phyloP scores from a whole-genome alignment of 2,329 filamentous ascomycete species.

The Pleomassaria siparia region DNA sequence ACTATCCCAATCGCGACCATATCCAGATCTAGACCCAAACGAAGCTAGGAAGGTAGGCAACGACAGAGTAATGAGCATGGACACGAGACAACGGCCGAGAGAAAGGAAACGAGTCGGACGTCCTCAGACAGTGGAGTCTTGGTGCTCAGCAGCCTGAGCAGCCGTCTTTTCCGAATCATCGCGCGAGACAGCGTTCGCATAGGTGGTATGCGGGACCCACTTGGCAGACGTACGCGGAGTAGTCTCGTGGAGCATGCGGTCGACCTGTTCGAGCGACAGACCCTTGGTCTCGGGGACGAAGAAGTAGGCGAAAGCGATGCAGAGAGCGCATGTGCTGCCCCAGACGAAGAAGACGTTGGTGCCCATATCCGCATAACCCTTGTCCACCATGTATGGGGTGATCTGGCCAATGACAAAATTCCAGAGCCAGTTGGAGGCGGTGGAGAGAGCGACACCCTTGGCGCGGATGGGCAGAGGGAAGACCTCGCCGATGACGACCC shows the following conservation, averaged over 20 bases:
- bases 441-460: constrained; percentile 82
- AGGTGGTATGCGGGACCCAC: constrained; percentile 71
- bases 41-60: no score
- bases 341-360: constrained; percentile 58
- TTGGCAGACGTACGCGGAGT: constrained; percentile 71
- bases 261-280: constrained; percentile 75
- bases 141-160: neutral
- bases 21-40: no score
- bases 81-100: no score
- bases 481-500: constrained; percentile 81
- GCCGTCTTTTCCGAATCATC: constrained; percentile 7
- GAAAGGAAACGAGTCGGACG: no score
- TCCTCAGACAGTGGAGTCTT: no score
- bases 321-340: constrained; percentile 54
- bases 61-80: no score
- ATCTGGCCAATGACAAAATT: constrained; percentile 61
- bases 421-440: constrained; percentile 90
- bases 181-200: constrained; percentile 45
- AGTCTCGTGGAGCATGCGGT: constrained; percentile 83
- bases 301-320: constrained; percentile 67
- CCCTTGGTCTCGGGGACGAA: constrained; percentile 80
- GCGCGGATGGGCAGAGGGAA: constrained; percentile 88
- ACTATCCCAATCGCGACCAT: no score
- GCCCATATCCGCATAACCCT: constrained; percentile 65
- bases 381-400: constrained; percentile 72